phyloP scores from a whole-genome alignment of 2,329 filamentous ascomycete genomes.

The Fusarium pininemorale region DNA sequence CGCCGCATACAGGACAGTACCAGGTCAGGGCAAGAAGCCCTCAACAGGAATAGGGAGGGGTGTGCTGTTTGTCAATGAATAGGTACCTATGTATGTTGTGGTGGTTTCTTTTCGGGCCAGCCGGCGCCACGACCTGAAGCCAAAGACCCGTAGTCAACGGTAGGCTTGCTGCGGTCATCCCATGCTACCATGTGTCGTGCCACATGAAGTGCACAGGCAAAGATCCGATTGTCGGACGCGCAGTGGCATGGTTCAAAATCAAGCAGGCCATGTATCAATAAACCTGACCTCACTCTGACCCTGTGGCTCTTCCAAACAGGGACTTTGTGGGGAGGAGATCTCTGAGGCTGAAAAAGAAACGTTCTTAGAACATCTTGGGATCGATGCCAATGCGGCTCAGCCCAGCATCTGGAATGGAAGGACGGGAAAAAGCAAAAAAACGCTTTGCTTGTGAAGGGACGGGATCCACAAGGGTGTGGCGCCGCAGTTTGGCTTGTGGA shows the following conservation, averaged over 20 bases:
- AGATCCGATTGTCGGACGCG: slow-evolving; percentile 25
- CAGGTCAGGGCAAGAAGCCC: slow-evolving; percentile 19
- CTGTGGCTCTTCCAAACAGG: background rate
- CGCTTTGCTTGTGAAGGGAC: slow-evolving; percentile 10
- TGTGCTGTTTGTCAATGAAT: slow-evolving; percentile 7
- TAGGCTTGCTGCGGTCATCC: slow-evolving; percentile 33
- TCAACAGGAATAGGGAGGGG: slow-evolving; percentile 14
- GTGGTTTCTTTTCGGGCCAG: slow-evolving; percentile 21
- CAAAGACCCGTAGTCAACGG: slow-evolving; percentile 28
- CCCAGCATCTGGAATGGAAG: slow-evolving; percentile 35
- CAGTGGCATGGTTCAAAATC: slow-evolving; percentile 8
- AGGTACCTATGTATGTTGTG: background rate
- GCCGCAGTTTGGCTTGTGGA: slow-evolving; percentile 31
- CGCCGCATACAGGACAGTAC: background rate
- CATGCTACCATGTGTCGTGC: slow-evolving; percentile 40
- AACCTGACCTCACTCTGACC: slow-evolving; percentile 2
- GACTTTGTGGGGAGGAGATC: slow-evolving; percentile 21
- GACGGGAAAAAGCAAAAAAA: slow-evolving; percentile 19
- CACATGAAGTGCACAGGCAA: slow-evolving; percentile 30
- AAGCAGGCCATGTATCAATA: slow-evolving; percentile 21
- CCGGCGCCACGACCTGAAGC: slow-evolving; percentile 35
- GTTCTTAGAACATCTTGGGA: slow-evolving; percentile 25
- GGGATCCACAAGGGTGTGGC: slow-evolving; percentile 39
- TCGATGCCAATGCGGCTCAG: slow-evolving; percentile 37
- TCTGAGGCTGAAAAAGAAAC: slow-evolving; percentile 41